Percentiles rank a stretch among this genome's conserved stretches.
Evolutionary conservation across 2,329 filamentous ascomycete genomes (phyloP).

Genomic region (Domatiomyces globalis): DNA sequence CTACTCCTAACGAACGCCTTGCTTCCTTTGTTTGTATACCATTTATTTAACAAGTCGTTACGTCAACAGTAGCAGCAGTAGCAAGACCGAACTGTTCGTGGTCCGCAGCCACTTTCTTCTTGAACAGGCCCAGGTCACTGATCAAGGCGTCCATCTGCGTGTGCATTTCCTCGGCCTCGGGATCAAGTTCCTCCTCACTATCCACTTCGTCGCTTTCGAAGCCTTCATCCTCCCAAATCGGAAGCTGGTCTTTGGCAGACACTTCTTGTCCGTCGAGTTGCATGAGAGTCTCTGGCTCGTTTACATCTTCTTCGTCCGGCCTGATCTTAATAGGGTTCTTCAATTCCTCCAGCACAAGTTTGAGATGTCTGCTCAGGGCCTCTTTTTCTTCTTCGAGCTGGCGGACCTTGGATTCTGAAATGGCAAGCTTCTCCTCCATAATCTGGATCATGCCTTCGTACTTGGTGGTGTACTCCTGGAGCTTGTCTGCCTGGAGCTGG

Average conservation of each 20-base stretch:
- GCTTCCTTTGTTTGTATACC: no score
- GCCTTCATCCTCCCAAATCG: slow-evolving; percentile 22
- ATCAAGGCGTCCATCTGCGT: slow-evolving; percentile 75
- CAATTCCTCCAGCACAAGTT: slow-evolving; percentile 68
- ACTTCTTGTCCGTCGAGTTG: not conserved
- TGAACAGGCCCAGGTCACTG: slow-evolving; percentile 64
- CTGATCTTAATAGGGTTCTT: slow-evolving; percentile 72
- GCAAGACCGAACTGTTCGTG: slow-evolving; percentile 16
- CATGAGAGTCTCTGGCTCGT: no score
- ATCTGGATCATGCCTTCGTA: slow-evolving; percentile 82
- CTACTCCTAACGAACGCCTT: no score
- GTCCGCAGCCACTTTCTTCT: slow-evolving; percentile 75
- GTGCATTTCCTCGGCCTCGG: slow-evolving; percentile 51
- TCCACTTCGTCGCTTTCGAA: slow-evolving; percentile 25
- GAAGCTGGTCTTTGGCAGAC: not conserved
- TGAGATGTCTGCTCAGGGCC: slow-evolving; percentile 71
- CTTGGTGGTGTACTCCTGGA: slow-evolving; percentile 89
- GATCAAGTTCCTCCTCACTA: slow-evolving; percentile 43
- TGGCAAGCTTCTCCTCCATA: slow-evolving; percentile 86
- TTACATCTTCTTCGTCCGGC: slow-evolving; percentile 16
- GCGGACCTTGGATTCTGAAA: slow-evolving; percentile 87
- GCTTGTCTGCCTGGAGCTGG: slow-evolving; percentile 61
- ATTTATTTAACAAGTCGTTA: not conserved
- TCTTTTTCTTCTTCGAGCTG: slow-evolving; percentile 83
- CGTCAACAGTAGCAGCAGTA: slow-evolving; percentile 1